phyloP scores from a whole-genome alignment of 768 basidiomycete species.

The Leccinum rimulosum region DNA sequence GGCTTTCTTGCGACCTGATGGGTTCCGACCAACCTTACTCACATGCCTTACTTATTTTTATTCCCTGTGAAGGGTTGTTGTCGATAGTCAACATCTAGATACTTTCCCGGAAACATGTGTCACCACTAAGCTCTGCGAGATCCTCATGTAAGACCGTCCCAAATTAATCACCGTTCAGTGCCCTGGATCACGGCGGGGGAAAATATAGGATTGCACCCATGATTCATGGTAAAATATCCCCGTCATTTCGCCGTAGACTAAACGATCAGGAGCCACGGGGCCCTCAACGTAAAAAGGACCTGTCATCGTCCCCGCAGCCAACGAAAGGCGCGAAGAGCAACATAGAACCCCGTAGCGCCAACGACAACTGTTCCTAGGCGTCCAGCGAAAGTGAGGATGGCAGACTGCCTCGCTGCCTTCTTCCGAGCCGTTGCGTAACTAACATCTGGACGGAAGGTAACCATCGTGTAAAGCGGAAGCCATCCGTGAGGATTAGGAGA shows the following conservation, averaged over 20 bases:
- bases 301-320: constrained; percentile 24
- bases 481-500: constrained; percentile 66
- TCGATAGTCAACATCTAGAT: constrained; percentile 13
- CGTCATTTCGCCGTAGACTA: constrained; percentile 22
- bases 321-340: constrained; percentile 15
- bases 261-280: constrained; percentile 27
- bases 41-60: constrained; percentile 32
- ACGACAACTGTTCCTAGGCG: constrained; percentile 47
- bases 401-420: constrained; percentile 68
- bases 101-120: constrained; percentile 26
- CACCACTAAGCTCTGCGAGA: constrained; percentile 23
- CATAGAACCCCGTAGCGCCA: constrained; percentile 43
- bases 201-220: constrained; percentile 23
- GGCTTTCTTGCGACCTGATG: constrained; percentile 22
- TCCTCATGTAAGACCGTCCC: constrained; percentile 31
- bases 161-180: constrained; percentile 36
- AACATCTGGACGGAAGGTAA: constrained; percentile 95
- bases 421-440: constrained; percentile 79
- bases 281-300: constrained; percentile 20
- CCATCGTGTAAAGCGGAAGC: constrained; percentile 96
- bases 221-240: constrained; percentile 15
- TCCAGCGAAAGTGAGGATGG: constrained; percentile 50
- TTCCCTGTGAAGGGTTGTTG: constrained; percentile 29
- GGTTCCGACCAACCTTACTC: constrained; percentile 15
- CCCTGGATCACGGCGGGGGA: constrained; percentile 19